These are phyloP conservation scores for Gliomastix tumulicola DNA, from an alignment of 2,329 filamentous ascomycete species.

Conservation along the genomic window DNA sequence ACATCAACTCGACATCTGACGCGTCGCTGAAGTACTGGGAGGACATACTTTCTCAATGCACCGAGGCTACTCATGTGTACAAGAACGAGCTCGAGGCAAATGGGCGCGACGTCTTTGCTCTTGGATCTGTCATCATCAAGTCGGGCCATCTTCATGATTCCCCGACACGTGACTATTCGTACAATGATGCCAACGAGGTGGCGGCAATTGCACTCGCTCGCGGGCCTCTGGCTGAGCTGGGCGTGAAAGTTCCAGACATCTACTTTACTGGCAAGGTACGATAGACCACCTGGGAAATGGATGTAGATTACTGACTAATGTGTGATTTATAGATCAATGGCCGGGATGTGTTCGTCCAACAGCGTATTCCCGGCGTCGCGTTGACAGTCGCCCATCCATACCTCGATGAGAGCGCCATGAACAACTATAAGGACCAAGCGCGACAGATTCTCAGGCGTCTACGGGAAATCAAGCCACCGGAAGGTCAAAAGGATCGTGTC, in stretches of 20 bases:
- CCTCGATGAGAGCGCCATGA: conserved; percentile 19
- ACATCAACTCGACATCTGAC: conserved; percentile 13
- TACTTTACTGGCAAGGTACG: conserved; percentile 28
- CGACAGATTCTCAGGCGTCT: conserved; percentile 19
- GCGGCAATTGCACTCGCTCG: conserved; percentile 21
- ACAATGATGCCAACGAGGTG: conserved; percentile 30
- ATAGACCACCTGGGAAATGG: too few species aligned
- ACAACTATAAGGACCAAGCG: conserved; percentile 24
- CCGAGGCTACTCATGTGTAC: conserved; percentile 19
- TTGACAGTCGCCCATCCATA: conserved; percentile 27
- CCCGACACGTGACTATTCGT: conserved; percentile 22
- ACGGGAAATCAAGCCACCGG: conserved; percentile 13
- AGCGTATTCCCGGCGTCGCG: conserved; percentile 26
- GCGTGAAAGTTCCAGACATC: conserved; percentile 23
- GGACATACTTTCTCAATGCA: conserved; percentile 19
- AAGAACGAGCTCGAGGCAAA: conserved; percentile 15
- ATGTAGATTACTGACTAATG: too few species aligned
- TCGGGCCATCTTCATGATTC: conserved; percentile 19
- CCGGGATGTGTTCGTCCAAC: conserved; percentile 25
- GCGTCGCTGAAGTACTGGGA: conserved; percentile 20
- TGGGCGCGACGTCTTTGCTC: conserved; percentile 30
- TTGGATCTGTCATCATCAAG: conserved; percentile 31
- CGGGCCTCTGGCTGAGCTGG: conserved; percentile 10
- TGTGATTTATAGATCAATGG: conserved; percentile 19
- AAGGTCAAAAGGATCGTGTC: conserved; percentile 8